These are phyloP conservation scores for Botrytis squamosa DNA, from an alignment of 2,329 filamentous ascomycete genomes.

Conservation along the genomic window DNA sequence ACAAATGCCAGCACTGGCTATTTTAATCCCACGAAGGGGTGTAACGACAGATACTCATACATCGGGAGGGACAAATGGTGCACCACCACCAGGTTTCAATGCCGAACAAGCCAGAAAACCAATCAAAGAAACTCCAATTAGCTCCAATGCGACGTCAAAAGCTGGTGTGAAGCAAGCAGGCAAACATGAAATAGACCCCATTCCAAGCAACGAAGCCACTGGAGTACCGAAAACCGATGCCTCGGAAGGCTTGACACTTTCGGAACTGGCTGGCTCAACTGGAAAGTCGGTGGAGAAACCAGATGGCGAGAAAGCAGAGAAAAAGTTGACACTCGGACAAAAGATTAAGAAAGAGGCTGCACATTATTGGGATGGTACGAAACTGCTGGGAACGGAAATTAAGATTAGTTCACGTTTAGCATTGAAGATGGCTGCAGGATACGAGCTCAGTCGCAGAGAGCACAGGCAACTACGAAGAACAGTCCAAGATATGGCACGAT, in stretches of 20 bases:
- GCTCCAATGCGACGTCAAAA: conserved; percentile 35
- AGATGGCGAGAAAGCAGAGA: conserved; percentile 68
- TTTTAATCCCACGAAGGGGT: conserved; percentile 56
- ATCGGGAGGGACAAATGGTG: conserved; percentile 46
- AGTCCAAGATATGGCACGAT: conserved; percentile 85
- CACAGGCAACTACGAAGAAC: conserved; percentile 90
- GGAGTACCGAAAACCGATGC: conserved; percentile 39
- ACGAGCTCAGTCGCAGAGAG: conserved; percentile 92
- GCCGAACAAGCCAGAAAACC: conserved; percentile 67
- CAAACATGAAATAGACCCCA: conserved; percentile 33
- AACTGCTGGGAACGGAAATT: conserved; percentile 87
- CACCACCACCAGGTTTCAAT: conserved; percentile 70
- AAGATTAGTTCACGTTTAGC: conserved; percentile 89
- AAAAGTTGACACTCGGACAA: conserved; percentile 85
- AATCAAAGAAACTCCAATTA: conserved; percentile 42
- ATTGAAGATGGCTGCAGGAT: conserved; percentile 95
- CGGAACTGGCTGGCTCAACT: conserved; percentile 64
- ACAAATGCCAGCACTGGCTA: conserved; percentile 50
- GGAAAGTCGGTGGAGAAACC: conserved; percentile 60
- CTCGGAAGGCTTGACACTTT: conserved; percentile 44
- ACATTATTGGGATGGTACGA: conserved; percentile 99
- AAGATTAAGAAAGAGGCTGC: conserved; percentile 91
- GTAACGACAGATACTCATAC: conserved; percentile 60
- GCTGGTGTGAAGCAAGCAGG: conserved; percentile 30
- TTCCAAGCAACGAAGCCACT: conserved; percentile 33